phyloP scores from a whole-genome alignment of 1,284 basidiomycete genomes.

The Marasmius oreades region DNA sequence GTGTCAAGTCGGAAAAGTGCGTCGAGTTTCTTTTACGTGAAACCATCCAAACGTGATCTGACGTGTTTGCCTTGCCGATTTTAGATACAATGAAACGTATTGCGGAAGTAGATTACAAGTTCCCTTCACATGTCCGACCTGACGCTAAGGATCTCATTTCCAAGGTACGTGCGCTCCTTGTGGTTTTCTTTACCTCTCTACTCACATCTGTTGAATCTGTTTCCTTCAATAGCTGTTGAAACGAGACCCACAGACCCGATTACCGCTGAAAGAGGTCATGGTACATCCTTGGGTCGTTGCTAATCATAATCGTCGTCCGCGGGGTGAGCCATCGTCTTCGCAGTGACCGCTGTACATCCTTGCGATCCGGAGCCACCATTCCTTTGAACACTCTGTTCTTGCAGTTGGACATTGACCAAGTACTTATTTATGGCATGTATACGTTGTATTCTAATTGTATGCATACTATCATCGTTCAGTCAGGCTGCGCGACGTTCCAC shows the following conservation, averaged over 20 bases:
- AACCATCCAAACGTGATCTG: neutral
- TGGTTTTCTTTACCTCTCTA: neutral
- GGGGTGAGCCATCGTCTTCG: neutral
- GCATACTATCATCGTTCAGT: too few relatives aligned
- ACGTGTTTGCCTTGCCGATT: constrained; percentile 11
- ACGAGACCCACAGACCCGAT: constrained; percentile 80
- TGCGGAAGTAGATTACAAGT: constrained; percentile 76
- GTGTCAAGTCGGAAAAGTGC: constrained; percentile 70
- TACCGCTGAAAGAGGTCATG: constrained; percentile 80
- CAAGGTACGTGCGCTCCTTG: constrained; percentile 27
- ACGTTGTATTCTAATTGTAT: too few relatives aligned
- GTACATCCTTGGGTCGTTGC: constrained; percentile 88
- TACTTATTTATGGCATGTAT: too few relatives aligned
- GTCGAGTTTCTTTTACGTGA: constrained; percentile 19
- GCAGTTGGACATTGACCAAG: too few relatives aligned
- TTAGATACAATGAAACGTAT: constrained; percentile 87
- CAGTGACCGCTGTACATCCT: too few relatives aligned
- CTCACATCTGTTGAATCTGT: neutral
- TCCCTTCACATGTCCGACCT: constrained; percentile 42
- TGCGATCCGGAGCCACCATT: too few relatives aligned
- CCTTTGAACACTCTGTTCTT: constrained; percentile 28
- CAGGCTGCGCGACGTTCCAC: too few relatives aligned
- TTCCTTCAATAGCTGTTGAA: constrained; percentile 71
- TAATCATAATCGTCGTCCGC: neutral
- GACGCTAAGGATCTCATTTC: constrained; percentile 42